Evolutionary conservation across 192 early-diverging fungal species (phyloP).

Genomic region (Backusella tarrabulga): DNA sequence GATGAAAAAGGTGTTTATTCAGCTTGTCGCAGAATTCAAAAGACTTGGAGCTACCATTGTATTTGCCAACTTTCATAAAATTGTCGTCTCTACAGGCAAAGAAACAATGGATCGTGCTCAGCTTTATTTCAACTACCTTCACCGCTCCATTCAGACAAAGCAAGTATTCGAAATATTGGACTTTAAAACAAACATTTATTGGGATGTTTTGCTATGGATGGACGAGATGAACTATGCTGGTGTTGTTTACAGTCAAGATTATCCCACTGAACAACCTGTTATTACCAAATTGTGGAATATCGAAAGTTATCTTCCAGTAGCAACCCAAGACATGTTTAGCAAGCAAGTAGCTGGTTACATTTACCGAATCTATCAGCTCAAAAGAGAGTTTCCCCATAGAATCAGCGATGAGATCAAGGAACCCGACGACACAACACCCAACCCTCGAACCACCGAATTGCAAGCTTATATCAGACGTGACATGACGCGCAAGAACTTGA

Average conservation of each 20-base stretch:
- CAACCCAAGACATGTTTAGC: constrained; percentile 70
- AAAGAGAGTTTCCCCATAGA: constrained; percentile 33
- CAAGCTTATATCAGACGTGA: constrained; percentile 52
- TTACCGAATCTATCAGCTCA: constrained; percentile 54
- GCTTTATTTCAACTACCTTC: constrained; percentile 71
- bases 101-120: constrained; percentile 67
- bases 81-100: constrained; percentile 83
- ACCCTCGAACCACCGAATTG: constrained; percentile 32
- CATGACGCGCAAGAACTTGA: constrained; percentile 65
- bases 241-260: constrained; percentile 26
- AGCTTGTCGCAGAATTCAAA: constrained; percentile 79
- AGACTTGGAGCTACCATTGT: constrained; percentile 76
- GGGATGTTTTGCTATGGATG: constrained; percentile 90
- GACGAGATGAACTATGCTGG: constrained; percentile 87
- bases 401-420: neutral
- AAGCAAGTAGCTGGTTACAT: constrained; percentile 72
- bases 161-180: constrained; percentile 76
- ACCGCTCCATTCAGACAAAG: constrained; percentile 65
- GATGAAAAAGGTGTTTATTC: constrained; percentile 90
- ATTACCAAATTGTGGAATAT: constrained; percentile 90
- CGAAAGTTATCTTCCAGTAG: constrained; percentile 79
- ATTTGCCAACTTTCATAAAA: constrained; percentile 76
- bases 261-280: neutral
- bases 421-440: constrained; percentile 28
- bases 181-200: constrained; percentile 69